Conservation (phyloP, 352 stramenopile genomes). For the Pythium dissotocum region DNA sequence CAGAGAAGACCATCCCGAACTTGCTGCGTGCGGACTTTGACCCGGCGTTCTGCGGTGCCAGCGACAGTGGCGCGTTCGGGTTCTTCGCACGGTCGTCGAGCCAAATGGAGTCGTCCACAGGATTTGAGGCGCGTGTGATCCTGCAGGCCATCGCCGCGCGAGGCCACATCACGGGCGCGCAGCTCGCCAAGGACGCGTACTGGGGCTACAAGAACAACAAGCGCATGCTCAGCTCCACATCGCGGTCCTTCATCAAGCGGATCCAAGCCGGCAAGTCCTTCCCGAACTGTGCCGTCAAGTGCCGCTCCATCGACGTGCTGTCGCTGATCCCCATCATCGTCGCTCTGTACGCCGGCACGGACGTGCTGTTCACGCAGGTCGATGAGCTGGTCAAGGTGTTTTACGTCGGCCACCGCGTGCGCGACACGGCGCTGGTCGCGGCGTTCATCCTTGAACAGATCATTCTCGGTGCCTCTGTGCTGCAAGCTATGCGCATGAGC, state of each 20-base stretch:
- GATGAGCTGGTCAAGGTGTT: slow-evolving; percentile 82
- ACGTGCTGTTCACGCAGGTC: slow-evolving; percentile 79
- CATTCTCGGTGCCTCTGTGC: slow-evolving; percentile 70
- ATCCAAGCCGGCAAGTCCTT: slow-evolving; percentile 71
- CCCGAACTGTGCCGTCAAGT: slow-evolving; percentile 76
- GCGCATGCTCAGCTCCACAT: slow-evolving; percentile 64
- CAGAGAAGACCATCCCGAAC: slow-evolving; percentile 81
- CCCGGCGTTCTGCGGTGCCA: slow-evolving; percentile 72
- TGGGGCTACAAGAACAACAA: slow-evolving; percentile 85
- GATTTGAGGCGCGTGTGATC: slow-evolving; percentile 76
- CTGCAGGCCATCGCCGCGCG: slow-evolving; percentile 69
- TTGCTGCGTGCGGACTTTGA: slow-evolving; percentile 72
- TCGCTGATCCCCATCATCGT: slow-evolving; percentile 73
- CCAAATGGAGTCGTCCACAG: slow-evolving; percentile 74
- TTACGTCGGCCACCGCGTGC: slow-evolving; percentile 69
- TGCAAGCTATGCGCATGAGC: slow-evolving; percentile 84
- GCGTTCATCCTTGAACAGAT: slow-evolving; percentile 82
- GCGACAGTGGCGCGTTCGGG: slow-evolving; percentile 41
- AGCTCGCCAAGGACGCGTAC: slow-evolving; percentile 79
- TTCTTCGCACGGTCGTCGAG: slow-evolving; percentile 34
- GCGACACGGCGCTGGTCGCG: slow-evolving; percentile 66
- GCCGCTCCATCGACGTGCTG: slow-evolving; percentile 77
- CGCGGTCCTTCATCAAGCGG: slow-evolving; percentile 74
- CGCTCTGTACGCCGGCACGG: slow-evolving; percentile 77
- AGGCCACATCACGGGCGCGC: slow-evolving; percentile 67